phyloP scores from a whole-genome alignment of 140 eudicot species.

The Flaveria floridana region DNA sequence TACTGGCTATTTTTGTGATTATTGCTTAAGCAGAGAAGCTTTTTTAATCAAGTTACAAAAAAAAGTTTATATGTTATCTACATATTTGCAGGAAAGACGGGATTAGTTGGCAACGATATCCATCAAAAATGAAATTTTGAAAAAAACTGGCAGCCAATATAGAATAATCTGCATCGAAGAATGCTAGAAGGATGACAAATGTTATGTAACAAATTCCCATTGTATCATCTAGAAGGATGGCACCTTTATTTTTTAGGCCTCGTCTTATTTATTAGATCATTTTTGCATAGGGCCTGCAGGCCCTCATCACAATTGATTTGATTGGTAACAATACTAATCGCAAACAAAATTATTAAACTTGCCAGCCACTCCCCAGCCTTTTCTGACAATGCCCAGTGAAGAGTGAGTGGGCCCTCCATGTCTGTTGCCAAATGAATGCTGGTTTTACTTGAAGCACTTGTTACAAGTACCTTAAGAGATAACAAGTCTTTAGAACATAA shows the following conservation, averaged over 20 bases:
- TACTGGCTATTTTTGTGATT: constrained; percentile 2
- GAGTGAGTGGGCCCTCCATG: constrained; percentile 62
- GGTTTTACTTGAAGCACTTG: constrained; percentile 59
- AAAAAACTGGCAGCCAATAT: background rate
- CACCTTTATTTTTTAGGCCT: background rate
- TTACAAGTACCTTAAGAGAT: constrained; percentile 66
- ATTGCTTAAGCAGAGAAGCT: background rate
- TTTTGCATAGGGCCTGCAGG: background rate
- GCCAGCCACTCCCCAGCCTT: constrained; percentile 81
- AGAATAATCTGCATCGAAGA: background rate
- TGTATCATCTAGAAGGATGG: background rate
- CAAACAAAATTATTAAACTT: constrained; percentile 29
- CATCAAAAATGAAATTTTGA: constrained; percentile 1
- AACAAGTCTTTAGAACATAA: constrained; percentile 19
- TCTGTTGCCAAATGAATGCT: constrained; percentile 75
- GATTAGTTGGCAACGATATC: background rate
- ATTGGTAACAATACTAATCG: background rate
- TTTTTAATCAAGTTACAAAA: background rate
- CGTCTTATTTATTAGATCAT: background rate
- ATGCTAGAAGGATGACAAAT: background rate
- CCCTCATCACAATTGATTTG: background rate
- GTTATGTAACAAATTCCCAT: background rate
- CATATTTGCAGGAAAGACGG: background rate
- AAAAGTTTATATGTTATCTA: background rate
- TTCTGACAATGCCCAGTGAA: constrained; percentile 93